Evolutionary conservation across 768 basidiomycete genomes (phyloP).

Genomic region (Russula foetens): DNA sequence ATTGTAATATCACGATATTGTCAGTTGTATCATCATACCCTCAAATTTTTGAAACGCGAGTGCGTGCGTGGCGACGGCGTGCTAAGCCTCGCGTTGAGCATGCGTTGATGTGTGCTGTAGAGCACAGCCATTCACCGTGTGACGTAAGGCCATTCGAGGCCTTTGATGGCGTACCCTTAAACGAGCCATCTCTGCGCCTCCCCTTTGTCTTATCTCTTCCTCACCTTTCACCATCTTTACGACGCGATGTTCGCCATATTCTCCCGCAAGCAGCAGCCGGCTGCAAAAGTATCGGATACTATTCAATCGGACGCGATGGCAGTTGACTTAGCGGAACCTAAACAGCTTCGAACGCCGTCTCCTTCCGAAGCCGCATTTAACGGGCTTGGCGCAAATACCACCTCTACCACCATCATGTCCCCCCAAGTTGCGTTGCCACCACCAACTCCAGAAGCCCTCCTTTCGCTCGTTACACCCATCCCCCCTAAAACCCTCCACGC

Average conservation of each 20-base stretch:
- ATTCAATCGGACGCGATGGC: background rate
- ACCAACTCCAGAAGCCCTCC: constrained; percentile 31
- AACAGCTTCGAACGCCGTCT: constrained; percentile 46
- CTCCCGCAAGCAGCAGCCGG: constrained; percentile 10
- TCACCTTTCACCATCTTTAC: constrained; percentile 1
- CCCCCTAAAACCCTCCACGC: constrained; percentile 60
- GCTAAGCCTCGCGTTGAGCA: constrained; percentile 6
- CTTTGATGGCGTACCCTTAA: background rate
- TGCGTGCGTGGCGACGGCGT: background rate
- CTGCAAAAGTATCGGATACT: background rate
- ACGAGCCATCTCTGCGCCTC: background rate
- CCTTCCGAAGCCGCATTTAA: constrained; percentile 35
- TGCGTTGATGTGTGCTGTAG: constrained; percentile 5
- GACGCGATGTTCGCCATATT: constrained; percentile 12
- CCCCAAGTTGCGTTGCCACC: too few species aligned
- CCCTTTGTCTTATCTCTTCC: constrained; percentile 1
- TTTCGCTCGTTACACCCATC: constrained; percentile 46
- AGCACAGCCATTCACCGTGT: background rate
- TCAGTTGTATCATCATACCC: background rate
- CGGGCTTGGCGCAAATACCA: too few species aligned
- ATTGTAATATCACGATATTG: background rate
- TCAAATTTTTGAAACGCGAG: background rate
- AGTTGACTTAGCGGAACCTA: constrained; percentile 4
- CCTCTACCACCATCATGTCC: too few species aligned
- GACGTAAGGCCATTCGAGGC: background rate